Base-by-base conservation (phyloP, 2,329 filamentous ascomycete species). In the Blastomyces emzantsi region DNA sequence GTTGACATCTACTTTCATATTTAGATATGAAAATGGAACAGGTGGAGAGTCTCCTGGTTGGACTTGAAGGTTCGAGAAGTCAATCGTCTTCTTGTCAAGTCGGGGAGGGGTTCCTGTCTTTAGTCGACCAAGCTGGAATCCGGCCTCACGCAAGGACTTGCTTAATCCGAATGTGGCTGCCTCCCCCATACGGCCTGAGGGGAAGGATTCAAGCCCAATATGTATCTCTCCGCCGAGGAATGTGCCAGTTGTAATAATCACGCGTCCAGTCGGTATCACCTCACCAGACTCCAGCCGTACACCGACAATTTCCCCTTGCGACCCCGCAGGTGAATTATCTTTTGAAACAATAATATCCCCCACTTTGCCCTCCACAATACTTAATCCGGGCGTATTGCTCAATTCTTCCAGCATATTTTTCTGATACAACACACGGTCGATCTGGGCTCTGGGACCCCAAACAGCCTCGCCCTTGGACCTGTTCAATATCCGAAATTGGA, bases 171-270 rank as follows among this genome's bases (percentile, higher is more conserved):
- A 91, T 0, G 94, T 97, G 0, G 94, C 92, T 28, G 90, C 90
- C 77, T 99, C 94, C 13, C 93, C 94, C 80, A 99, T 92, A 9
- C 94, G 86, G 1, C 94, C 94, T 0, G 94, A 90, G 0, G 94
- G 92, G 72, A 86, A 96, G 2, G 83, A 84, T 62, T 96, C 84
- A 8, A 97, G 79, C 0, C 92, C 94, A 66, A 99, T 95, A 70
- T 99, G 94, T 66, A 99, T 99, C 76, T 99, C 94, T 22, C 92
- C 94, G 13, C 93, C 89, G 5, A 99, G 78, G 72, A 99, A 99
- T 0, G 94, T 99, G 0, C 94, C 94, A 0, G 94, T 99, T 0
- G 94, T 97, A 69, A 99, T 97, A 30, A 99, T 85, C 45, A 97
- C 92, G 66, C 88, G 87, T 57, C 83, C 85, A 0, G 93, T 90